Percentiles rank a stretch among this genome's conserved stretches.
Conservation (phyloP, 1,139 yeast genomes). For the Pichia sp. region DNA sequence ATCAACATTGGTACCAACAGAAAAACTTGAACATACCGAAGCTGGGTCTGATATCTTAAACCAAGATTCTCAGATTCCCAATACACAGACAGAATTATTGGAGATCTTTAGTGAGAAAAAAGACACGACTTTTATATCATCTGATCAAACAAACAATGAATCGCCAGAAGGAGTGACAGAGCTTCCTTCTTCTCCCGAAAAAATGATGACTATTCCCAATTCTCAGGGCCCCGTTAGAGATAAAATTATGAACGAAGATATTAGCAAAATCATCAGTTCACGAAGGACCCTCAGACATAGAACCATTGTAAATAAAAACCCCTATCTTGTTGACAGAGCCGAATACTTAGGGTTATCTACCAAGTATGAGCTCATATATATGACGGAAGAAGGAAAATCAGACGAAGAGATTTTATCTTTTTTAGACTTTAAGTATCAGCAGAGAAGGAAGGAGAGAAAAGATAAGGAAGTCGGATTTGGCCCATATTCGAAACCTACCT, state of each 20-base stretch:
- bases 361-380: conserved; percentile 24
- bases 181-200: background rate
- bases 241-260: background rate
- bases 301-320: conserved; percentile 20
- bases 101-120: conserved; percentile 3
- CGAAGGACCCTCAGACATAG: conserved; percentile 16
- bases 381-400: conserved; percentile 28
- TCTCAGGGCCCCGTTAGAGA: background rate
- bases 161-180: background rate
- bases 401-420: conserved; percentile 26
- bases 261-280: background rate
- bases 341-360: conserved; percentile 31
- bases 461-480: conserved; percentile 28
- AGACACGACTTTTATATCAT: background rate
- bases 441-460: conserved; percentile 22
- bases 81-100: conserved; percentile 1
- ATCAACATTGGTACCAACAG: background rate
- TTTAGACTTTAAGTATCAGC: conserved; percentile 25
- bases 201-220: background rate
- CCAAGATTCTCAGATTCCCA: background rate
- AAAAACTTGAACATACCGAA: background rate
- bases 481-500: conserved; percentile 25
- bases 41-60: background rate
- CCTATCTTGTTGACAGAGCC: conserved; percentile 32
- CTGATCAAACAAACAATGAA: background rate